Conservation (phyloP, 306 rosid species). For the Corylus heterophylla region DNA sequence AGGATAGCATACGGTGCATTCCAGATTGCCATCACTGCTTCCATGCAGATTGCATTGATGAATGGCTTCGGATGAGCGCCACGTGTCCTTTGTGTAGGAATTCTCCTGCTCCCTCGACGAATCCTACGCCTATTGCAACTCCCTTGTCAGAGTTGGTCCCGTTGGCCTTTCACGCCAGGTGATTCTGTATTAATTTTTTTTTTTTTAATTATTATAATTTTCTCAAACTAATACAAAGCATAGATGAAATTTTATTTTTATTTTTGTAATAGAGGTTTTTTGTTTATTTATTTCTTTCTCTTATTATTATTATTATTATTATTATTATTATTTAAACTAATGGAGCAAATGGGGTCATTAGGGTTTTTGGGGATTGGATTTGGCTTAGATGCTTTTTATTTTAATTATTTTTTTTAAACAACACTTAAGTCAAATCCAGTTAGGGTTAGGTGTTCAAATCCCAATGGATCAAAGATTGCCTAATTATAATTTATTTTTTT, state of each 20-base stretch:
- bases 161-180: constrained; percentile 58
- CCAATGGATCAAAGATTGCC: neutral
- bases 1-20: constrained; percentile 52
- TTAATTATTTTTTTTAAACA: too few relatives aligned
- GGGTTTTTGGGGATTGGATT: too few relatives aligned
- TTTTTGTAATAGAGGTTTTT: neutral
- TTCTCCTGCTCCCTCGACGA: constrained; percentile 62
- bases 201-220: neutral
- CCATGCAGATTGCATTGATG: constrained; percentile 57
- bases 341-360: neutral
- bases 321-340: neutral
- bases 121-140: constrained; percentile 30
- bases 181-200: neutral
- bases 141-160: constrained; percentile 57
- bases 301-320: neutral
- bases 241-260: neutral
- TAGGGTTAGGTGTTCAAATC: neutral
- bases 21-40: constrained; percentile 67
- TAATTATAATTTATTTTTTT: neutral
- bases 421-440: too few relatives aligned
- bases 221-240: neutral
- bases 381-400: too few relatives aligned
- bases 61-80: constrained; percentile 58
- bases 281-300: neutral
- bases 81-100: constrained; percentile 68